A percentile compares a stretch with the other conserved stretches of the same genome.
phyloP scores from a whole-genome alignment of 768 basidiomycete genomes.

The Leccinum disarticulatum region DNA sequence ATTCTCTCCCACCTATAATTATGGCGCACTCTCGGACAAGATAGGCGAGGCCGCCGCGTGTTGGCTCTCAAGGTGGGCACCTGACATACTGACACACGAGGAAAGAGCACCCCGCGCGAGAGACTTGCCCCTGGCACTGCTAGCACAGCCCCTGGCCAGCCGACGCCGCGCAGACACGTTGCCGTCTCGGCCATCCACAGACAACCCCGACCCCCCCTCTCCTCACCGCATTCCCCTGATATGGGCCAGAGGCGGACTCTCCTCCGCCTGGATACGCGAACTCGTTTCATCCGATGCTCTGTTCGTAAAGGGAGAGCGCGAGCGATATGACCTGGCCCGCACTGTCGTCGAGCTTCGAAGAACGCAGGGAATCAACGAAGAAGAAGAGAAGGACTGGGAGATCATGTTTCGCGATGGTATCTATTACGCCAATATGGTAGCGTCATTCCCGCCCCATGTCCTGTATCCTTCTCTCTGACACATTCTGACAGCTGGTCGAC shows the following conservation, averaged over 20 bases:
- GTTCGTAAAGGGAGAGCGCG: constrained; percentile 76
- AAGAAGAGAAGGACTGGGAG: constrained; percentile 71
- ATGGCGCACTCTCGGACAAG: constrained; percentile 88
- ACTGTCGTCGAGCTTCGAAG: constrained; percentile 74
- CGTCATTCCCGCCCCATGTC: constrained; percentile 8
- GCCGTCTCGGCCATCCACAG: constrained; percentile 21
- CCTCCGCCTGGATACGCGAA: constrained; percentile 70
- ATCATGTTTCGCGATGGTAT: constrained; percentile 74
- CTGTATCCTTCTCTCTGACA: background rate
- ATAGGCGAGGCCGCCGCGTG: constrained; percentile 87
- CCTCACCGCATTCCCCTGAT: constrained; percentile 47
- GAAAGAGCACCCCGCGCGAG: constrained; percentile 33
- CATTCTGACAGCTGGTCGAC: constrained; percentile 61
- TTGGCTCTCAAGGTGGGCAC: constrained; percentile 87
- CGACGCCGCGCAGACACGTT: constrained; percentile 34
- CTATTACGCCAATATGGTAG: constrained; percentile 85
- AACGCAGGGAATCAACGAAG: constrained; percentile 47
- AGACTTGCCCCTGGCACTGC: constrained; percentile 18
- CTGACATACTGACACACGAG: constrained; percentile 72
- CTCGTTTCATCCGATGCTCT: constrained; percentile 76
- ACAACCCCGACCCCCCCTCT: constrained; percentile 13
- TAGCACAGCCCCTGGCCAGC: constrained; percentile 12
- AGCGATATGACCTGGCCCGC: constrained; percentile 77
- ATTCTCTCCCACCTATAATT: constrained; percentile 53
- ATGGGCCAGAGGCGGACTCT: constrained; percentile 75